A percentile compares a stretch with the other conserved stretches of the same genome.
These are phyloP conservation scores for Malania oleifera DNA, from an alignment of 164 flowering plant genomes.

Conservation along the genomic window DNA sequence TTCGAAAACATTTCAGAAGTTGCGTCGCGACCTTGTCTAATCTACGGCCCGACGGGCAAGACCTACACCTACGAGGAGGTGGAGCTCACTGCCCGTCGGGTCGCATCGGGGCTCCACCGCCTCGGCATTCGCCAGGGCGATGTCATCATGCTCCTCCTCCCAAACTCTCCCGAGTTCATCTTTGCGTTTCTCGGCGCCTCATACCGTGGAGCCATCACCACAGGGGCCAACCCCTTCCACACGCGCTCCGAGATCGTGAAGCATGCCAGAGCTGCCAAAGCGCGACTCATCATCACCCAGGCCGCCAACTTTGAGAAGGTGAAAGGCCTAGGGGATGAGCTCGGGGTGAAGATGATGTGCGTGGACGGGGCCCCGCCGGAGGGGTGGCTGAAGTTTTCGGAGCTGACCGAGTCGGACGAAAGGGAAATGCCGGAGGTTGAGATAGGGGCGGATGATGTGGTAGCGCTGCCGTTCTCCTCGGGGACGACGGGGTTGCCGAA, in stretches of 20 bases:
- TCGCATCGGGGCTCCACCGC: slow-evolving; percentile 24
- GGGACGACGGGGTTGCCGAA: slow-evolving; percentile 95
- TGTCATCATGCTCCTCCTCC: slow-evolving; percentile 27
- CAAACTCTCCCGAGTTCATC: slow-evolving; percentile 27
- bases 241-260: slow-evolving; percentile 26
- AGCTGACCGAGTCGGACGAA: slow-evolving; percentile 47
- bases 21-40: slow-evolving; percentile 21
- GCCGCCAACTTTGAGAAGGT: slow-evolving; percentile 48
- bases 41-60: slow-evolving; percentile 21
- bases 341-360: slow-evolving; percentile 37
- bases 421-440: slow-evolving; percentile 40
- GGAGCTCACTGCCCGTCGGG: slow-evolving; percentile 18
- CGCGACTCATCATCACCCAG: slow-evolving; percentile 54
- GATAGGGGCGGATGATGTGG: slow-evolving; percentile 64
- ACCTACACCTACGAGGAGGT: slow-evolving; percentile 24
- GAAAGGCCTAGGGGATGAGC: slow-evolving; percentile 26
- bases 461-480: slow-evolving; percentile 85
- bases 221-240: slow-evolving; percentile 32
- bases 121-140: slow-evolving; percentile 24
- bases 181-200: slow-evolving; percentile 29
- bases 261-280: slow-evolving; percentile 41
- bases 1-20: slow-evolving; percentile 17
- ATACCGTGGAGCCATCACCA: slow-evolving; percentile 23
- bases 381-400: slow-evolving; percentile 51
- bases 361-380: slow-evolving; percentile 42